Evolutionary conservation across 2,329 filamentous ascomycete species (phyloP), one percentile per base, ranked within the genome.

Genomic region (Pseudogymnoascus sp.): DNA sequence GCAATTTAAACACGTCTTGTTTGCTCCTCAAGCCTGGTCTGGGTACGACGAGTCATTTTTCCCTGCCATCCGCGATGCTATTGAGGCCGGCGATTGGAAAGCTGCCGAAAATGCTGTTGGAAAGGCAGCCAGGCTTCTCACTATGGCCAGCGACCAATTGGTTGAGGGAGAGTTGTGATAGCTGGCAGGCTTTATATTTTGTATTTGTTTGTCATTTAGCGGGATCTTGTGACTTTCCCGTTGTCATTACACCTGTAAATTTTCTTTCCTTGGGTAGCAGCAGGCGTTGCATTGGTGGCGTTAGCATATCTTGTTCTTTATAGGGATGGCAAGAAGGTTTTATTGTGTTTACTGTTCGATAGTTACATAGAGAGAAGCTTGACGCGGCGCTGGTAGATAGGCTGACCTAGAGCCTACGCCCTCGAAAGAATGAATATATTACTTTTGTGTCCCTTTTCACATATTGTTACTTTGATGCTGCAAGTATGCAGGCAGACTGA

Each of bases 1-100:
- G 4, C 95, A 98, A 76, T 99, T 92, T 81, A 96, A 96, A 75
- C 95, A 97, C 75, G 83, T 96, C 71, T 78, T 99, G 63, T 96
- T 93, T 73, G 93, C 90, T 1, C 95, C 95, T 0, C 85, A 91
- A 71, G 79, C 85, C 2, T 93, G 91, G 88, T 87, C 87, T 35
- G 85, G 83, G 38, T 84, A 88, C 68, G 83, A 89, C 33, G 83
- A 84, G 63, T 83, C 84, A 0, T 84, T 84, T 66, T 96, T 96
- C 77, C 93, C 93, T 0, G 88, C 88, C n/a, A 89, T 97, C 63
- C 83, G 91, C 63, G 93, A 97, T 71, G 87, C 89, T 7, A 80
- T 97, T 41, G 84, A 89, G 66, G 82, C 80, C 3, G 83, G 84
- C 26, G 84, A 96, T 69, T 93, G 89, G 89, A 78, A 76, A 1